Evolutionary conservation across 768 basidiomycete genomes (phyloP).

Genomic region (Mycena latifolia): DNA sequence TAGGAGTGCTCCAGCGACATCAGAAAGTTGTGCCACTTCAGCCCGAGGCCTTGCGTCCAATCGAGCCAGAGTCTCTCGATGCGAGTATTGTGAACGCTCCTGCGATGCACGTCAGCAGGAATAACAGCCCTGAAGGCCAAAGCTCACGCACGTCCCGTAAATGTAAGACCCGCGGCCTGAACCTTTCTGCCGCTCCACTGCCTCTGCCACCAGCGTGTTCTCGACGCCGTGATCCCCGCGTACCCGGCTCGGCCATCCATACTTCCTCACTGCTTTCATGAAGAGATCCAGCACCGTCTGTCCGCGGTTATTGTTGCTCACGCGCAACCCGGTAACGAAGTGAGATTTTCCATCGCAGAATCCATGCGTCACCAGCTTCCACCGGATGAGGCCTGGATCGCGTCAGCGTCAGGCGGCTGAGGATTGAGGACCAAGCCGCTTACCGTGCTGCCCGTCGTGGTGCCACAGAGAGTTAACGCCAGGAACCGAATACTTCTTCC

Average conservation of each 20-base stretch:
- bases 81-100: constrained; percentile 54
- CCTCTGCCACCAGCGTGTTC: constrained; percentile 50
- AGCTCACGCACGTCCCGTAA: constrained; percentile 44
- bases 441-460: constrained; percentile 53
- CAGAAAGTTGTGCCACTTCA: constrained; percentile 55
- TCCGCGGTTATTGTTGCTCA: constrained; percentile 53
- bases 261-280: constrained; percentile 27
- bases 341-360: constrained; percentile 49
- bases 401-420: neutral
- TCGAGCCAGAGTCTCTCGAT: constrained; percentile 55
- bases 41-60: constrained; percentile 45
- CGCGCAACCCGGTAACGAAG: constrained; percentile 46
- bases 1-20: constrained; percentile 44
- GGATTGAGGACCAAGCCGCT: constrained; percentile 1
- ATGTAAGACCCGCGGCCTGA: constrained; percentile 48
- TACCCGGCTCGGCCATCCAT: constrained; percentile 46
- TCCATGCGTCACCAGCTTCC: constrained; percentile 48
- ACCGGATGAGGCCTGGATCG: constrained; percentile 47
- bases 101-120: constrained; percentile 17
- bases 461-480: constrained; percentile 50
- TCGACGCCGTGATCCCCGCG: constrained; percentile 56
- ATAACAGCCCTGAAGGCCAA: neutral
- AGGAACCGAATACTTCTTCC: constrained; percentile 41
- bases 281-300: constrained; percentile 52
- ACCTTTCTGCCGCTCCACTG: constrained; percentile 41